Percentiles rank a stretch among this genome's conserved stretches.
phyloP scores from a whole-genome alignment of 768 basidiomycete genomes.

The Pholiota conissans region DNA sequence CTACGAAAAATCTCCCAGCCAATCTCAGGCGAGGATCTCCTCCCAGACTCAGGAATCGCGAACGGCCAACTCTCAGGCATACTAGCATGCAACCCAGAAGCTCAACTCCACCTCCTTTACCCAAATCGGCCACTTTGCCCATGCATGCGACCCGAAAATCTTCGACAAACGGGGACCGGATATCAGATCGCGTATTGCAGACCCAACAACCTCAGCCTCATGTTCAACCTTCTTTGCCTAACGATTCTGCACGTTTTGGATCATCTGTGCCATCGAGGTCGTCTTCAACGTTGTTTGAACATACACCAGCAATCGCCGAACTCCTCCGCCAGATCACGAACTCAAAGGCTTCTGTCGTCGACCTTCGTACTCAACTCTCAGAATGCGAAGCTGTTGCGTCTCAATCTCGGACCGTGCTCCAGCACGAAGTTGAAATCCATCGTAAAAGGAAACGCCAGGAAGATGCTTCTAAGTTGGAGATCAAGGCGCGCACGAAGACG shows the following conservation, averaged over 20 bases:
- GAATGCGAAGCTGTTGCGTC: conserved; percentile 58
- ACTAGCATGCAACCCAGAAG: conserved; percentile 47
- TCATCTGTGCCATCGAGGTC: conserved; percentile 35
- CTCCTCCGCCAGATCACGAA: conserved; percentile 71
- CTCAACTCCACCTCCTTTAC: conserved; percentile 80
- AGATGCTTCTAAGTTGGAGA: conserved; percentile 73
- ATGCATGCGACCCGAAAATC: conserved; percentile 61
- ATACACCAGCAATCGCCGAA: conserved; percentile 71
- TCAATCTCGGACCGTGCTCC: conserved; percentile 64
- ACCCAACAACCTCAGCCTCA: conserved; percentile 27
- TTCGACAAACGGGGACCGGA: conserved; percentile 28
- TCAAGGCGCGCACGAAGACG: conserved; percentile 79
- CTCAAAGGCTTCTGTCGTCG: conserved; percentile 60
- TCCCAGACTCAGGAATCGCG: conserved; percentile 57
- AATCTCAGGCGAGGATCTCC: conserved; percentile 48
- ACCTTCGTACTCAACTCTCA: conserved; percentile 68
- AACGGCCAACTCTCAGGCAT: conserved; percentile 48
- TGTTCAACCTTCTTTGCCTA: conserved; percentile 24
- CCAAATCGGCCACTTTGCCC: conserved; percentile 79
- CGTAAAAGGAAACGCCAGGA: conserved; percentile 80
- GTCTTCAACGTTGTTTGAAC: conserved; percentile 52
- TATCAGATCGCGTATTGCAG: conserved; percentile 23
- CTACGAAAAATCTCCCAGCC: conserved; percentile 46
- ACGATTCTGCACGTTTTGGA: conserved; percentile 29
- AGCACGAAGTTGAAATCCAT: conserved; percentile 70